phyloP scores from a whole-genome alignment of 164 flowering plant species.

The Dillenia turbinata region DNA sequence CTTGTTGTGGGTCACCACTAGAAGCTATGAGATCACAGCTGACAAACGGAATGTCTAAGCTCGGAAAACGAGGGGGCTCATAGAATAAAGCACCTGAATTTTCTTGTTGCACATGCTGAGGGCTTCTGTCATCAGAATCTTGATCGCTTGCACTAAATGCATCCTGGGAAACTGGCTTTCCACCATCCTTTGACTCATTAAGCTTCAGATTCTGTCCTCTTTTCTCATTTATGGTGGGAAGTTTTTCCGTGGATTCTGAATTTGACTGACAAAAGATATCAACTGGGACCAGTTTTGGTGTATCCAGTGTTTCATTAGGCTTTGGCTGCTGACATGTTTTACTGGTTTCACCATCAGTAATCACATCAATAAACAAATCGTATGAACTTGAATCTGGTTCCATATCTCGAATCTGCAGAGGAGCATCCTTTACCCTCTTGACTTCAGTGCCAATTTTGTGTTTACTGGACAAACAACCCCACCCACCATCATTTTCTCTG shows the following conservation, averaged over 20 bases:
- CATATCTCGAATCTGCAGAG: slow-evolving; percentile 27
- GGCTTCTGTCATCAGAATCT: no score
- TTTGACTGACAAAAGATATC: slow-evolving; percentile 30
- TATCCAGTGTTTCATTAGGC: slow-evolving; percentile 23
- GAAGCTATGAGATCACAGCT: slow-evolving; percentile 90
- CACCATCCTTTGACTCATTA: no score
- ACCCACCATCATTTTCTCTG: slow-evolving; percentile 20
- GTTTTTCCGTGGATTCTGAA: slow-evolving; percentile 17
- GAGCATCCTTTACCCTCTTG: slow-evolving; percentile 16
- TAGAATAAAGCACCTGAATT: slow-evolving; percentile 62
- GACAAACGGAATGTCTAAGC: slow-evolving; percentile 84
- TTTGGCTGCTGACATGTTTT: slow-evolving; percentile 23
- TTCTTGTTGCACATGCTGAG: slow-evolving; percentile 19
- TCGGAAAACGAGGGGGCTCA: slow-evolving; percentile 96
- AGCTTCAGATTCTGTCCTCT: slow-evolving; percentile 1
- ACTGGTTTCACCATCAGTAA: slow-evolving; percentile 27
- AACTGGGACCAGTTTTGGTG: slow-evolving; percentile 31
- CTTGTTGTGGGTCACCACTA: slow-evolving; percentile 70
- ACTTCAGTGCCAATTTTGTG: slow-evolving; percentile 19
- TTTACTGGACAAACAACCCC: neutral
- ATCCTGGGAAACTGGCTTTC: no score
- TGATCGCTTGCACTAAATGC: no score
- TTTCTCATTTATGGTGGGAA: slow-evolving; percentile 24
- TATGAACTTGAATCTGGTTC: slow-evolving; percentile 20
- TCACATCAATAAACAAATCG: slow-evolving; percentile 32